phyloP scores from a whole-genome alignment of 2,329 filamentous ascomycete genomes.

The Hypoxylon sp. region DNA sequence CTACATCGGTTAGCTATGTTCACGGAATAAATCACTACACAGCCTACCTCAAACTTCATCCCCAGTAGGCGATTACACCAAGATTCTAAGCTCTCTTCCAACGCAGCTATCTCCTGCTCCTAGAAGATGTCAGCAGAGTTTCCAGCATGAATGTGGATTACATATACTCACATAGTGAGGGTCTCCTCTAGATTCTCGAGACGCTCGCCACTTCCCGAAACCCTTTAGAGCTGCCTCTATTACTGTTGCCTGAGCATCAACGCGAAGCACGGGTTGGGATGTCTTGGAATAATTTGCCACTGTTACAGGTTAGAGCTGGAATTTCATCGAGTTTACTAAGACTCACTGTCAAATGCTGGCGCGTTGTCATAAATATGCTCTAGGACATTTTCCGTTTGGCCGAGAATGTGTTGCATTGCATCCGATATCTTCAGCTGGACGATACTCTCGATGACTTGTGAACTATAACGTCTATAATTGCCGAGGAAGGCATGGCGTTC shows the following conservation, averaged over 20 bases:
- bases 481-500: conserved; percentile 95
- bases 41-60: conserved; percentile 73
- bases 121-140: conserved; percentile 47
- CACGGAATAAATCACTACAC: not conserved
- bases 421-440: conserved; percentile 85
- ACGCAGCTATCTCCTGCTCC: conserved; percentile 65
- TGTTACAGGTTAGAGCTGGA: conserved; percentile 49
- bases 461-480: conserved; percentile 93
- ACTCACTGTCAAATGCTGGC: conserved; percentile 74
- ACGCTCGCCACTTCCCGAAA: conserved; percentile 80
- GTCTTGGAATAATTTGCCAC: conserved; percentile 74
- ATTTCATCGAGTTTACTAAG: not conserved
- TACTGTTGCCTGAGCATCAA: conserved; percentile 91
- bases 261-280: conserved; percentile 78
- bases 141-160: not conserved
- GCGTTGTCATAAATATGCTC: conserved; percentile 80
- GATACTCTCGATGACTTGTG: conserved; percentile 87
- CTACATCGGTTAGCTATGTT: conserved; percentile 53
- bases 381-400: conserved; percentile 79
- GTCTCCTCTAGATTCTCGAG: conserved; percentile 42
- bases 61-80: conserved; percentile 81
- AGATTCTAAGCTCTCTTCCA: conserved; percentile 74
- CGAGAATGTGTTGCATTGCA: conserved; percentile 88
- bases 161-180: conserved; percentile 41
- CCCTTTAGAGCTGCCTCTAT: conserved; percentile 91